These are phyloP conservation scores for Solanum bulbocastanum DNA, from an alignment of 257 asterid species.

Conservation along the genomic window DNA sequence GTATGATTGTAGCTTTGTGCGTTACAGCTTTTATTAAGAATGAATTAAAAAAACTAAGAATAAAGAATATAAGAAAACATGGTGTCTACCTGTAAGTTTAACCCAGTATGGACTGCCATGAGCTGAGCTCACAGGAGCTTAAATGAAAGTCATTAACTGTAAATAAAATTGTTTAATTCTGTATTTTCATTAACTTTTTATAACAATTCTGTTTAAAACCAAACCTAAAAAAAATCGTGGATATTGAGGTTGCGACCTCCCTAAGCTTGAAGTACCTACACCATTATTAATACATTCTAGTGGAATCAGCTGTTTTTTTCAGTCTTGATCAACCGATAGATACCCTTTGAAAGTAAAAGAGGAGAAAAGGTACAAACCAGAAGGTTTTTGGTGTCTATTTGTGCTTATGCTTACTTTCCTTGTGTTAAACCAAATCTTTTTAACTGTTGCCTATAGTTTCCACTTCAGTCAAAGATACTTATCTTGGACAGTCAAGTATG, in stretches of 20 bases:
- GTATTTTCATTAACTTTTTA: background rate
- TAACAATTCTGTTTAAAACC: background rate
- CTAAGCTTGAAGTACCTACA: background rate
- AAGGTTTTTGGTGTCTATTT: background rate
- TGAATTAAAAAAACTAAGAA: background rate
- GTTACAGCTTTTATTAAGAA: background rate
- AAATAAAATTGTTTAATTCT: background rate
- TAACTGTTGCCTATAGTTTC: background rate
- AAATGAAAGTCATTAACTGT: background rate
- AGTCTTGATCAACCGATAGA: background rate
- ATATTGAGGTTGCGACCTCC: background rate
- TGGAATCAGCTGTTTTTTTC: background rate
- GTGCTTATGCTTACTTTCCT: background rate
- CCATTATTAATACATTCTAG: background rate
- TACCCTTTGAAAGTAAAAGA: background rate
- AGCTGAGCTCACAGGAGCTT: background rate
- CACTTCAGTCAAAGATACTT: background rate
- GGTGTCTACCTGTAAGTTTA: background rate
- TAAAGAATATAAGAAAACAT: background rate
- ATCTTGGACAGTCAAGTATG: background rate
- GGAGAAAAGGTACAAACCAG: background rate
- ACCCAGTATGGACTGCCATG: background rate
- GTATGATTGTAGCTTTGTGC: background rate
- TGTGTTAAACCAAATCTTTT: background rate
- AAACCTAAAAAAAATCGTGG: background rate